Conservation (phyloP, 2,329 filamentous ascomycete species). For the Ceratocystis variospora region DNA sequence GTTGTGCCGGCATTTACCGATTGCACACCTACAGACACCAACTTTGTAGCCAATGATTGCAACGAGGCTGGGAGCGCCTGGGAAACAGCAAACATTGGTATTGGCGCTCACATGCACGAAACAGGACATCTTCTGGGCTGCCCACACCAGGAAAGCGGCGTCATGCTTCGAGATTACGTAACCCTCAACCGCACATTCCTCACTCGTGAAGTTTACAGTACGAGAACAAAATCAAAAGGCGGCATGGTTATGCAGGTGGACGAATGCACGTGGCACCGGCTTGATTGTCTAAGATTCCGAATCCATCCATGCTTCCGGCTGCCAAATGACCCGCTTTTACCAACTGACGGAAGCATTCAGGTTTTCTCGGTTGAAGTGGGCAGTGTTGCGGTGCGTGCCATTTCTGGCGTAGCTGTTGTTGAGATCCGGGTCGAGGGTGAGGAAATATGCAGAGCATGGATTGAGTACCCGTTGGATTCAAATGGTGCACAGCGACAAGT, state of each 20-base stretch:
- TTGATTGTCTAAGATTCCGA: conserved; percentile 79
- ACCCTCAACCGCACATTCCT: conserved; percentile 72
- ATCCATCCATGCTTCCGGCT: conserved; percentile 81
- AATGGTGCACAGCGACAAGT: conserved; percentile 56
- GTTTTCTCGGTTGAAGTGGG: conserved; percentile 73
- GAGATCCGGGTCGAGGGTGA: conserved; percentile 75
- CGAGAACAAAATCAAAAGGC: conserved; percentile 71
- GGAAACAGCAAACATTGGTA: conserved; percentile 90
- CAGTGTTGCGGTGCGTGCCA: conserved; percentile 61
- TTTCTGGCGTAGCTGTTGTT: conserved; percentile 70
- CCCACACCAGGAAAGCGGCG: conserved; percentile 75
- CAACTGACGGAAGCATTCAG: conserved; percentile 62
- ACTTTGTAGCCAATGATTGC: conserved; percentile 69
- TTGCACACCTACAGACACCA: conserved; percentile 75
- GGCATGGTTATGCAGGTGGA: conserved; percentile 60
- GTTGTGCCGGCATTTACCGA: conserved; percentile 79
- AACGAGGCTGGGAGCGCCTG: conserved; percentile 80
- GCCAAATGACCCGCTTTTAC: conserved; percentile 54
- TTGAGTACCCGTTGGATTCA: conserved; percentile 59
- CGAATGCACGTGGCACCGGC: conserved; percentile 81
- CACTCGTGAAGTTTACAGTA: conserved; percentile 70
- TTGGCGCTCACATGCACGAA: conserved; percentile 85
- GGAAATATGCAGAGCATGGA: conserved; percentile 63
- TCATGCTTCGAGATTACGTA: conserved; percentile 85
- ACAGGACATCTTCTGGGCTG: conserved; percentile 82